These are phyloP conservation scores for Torrubiella hemipterigena DNA, from an alignment of 2,329 filamentous ascomycete species.

Conservation along the genomic window DNA sequence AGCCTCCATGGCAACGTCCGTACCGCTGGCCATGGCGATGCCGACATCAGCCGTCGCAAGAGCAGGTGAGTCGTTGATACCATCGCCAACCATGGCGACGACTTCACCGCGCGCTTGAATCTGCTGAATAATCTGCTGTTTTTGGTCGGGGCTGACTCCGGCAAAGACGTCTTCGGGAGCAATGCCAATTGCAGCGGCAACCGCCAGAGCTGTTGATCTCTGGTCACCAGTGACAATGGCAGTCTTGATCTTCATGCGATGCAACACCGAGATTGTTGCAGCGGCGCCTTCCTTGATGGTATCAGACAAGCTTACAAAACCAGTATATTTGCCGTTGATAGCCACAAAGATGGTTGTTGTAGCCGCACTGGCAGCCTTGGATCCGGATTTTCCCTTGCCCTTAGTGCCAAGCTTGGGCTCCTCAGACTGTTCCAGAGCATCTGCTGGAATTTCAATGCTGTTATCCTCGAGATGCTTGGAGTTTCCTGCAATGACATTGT, in stretches of 20 bases:
- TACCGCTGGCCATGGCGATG: conserved; percentile 84
- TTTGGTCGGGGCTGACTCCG: conserved; percentile 82
- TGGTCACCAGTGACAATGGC: conserved; percentile 94
- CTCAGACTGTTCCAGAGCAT: conserved; percentile 52
- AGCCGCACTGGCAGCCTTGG: conserved; percentile 47
- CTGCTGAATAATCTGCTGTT: conserved; percentile 70
- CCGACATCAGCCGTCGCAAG: conserved; percentile 86
- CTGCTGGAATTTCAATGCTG: conserved; percentile 51
- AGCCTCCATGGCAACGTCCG: conserved; percentile 95
- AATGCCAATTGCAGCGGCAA: conserved; percentile 76
- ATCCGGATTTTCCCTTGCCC: conserved; percentile 19
- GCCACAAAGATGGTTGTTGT: conserved; percentile 88
- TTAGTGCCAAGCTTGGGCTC: conserved; percentile 35
- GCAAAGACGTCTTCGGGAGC: conserved; percentile 64
- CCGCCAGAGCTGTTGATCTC: conserved; percentile 67
- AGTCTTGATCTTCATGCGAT: conserved; percentile 73
- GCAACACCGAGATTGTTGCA: conserved; percentile 69
- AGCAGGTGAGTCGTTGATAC: conserved; percentile 95
- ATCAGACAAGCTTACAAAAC: conserved; percentile 74
- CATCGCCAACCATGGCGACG: conserved; percentile 95
- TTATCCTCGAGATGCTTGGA: conserved; percentile 62
- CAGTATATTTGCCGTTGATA: conserved; percentile 70
- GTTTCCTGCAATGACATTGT: conserved; percentile 77
- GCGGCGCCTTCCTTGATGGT: conserved; percentile 81
- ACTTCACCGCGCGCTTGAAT: conserved; percentile 64